Evolutionary conservation across 169 alveolate species (phyloP).

Genomic region (Plasmodium knowlesi): DNA sequence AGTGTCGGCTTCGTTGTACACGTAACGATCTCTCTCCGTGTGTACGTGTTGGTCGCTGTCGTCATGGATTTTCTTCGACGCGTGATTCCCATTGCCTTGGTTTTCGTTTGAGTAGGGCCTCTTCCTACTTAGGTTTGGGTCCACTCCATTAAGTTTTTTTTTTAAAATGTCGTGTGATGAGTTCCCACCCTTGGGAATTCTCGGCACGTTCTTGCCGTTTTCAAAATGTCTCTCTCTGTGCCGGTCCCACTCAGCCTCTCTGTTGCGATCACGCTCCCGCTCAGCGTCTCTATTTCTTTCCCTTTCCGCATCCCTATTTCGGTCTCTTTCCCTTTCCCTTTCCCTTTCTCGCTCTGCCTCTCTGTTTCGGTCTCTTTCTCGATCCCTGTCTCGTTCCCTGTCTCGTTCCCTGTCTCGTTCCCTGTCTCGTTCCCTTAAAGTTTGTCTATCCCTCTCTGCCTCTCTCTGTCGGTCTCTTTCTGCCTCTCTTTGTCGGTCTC

Average conservation of each 20-base stretch:
- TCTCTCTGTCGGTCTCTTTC: slow-evolving; percentile 15
- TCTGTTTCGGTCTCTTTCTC: neutral
- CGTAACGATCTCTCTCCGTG: slow-evolving; percentile 26
- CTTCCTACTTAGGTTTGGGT: slow-evolving; percentile 11
- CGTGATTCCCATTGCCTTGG: slow-evolving; percentile 7
- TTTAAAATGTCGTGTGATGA: neutral
- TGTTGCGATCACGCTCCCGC: neutral
- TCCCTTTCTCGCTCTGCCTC: slow-evolving; percentile 8
- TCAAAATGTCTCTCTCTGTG: slow-evolving; percentile 1
- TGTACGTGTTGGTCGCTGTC: neutral
- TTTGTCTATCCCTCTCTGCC: neutral
- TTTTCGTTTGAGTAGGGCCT: slow-evolving; percentile 31
- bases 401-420: neutral
- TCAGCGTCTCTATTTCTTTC: slow-evolving; percentile 7
- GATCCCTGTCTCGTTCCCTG: neutral
- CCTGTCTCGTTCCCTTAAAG: neutral
- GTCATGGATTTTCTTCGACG: slow-evolving; percentile 12
- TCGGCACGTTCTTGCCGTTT: neutral
- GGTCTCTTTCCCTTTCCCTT: neutral
- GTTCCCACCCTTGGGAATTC: neutral
- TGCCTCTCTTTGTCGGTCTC: neutral
- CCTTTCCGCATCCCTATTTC: neutral
- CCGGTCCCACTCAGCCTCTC: slow-evolving; percentile 5
- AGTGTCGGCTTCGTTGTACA: slow-evolving; percentile 14
- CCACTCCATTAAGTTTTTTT: slow-evolving; percentile 21